phyloP scores from a whole-genome alignment of 139 green algal species.

The Tetradesmus lagerheimii region DNA sequence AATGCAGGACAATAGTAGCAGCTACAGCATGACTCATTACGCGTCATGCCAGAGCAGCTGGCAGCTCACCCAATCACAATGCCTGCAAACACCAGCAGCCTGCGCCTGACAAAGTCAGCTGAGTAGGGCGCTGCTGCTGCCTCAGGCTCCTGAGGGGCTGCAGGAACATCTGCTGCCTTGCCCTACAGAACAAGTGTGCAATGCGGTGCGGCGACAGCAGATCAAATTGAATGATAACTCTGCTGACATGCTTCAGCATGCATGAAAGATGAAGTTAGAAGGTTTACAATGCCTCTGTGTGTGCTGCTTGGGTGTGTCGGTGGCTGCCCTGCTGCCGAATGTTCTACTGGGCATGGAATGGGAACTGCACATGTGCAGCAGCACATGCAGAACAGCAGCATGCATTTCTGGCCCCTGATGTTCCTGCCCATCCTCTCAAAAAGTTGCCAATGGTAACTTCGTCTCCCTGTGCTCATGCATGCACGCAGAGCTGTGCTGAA shows the following conservation, averaged over 20 bases:
- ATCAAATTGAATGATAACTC: no score
- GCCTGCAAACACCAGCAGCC: slow-evolving; percentile 81
- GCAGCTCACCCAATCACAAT: slow-evolving; percentile 81
- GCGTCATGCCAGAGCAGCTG: not conserved
- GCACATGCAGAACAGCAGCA: not conserved
- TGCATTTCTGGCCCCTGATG: not conserved
- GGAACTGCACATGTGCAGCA: not conserved
- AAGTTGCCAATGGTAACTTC: no score
- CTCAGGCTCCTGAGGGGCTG: not conserved
- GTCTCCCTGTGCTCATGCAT: not conserved
- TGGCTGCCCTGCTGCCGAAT: not conserved
- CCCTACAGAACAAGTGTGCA: not conserved
- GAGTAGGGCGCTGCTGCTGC: slow-evolving; percentile 56
- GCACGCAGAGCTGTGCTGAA: not conserved
- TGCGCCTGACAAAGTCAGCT: slow-evolving; percentile 70
- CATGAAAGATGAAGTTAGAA: no score
- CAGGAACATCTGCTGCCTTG: not conserved
- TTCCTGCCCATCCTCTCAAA: not conserved
- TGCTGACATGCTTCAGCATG: no score
- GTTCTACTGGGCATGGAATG: not conserved
- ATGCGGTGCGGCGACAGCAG: not conserved
- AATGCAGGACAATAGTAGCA: no score
- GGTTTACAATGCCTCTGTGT: no score
- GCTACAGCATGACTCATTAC: not conserved
- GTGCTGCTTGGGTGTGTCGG: no score